phyloP scores from a whole-genome alignment of 2,329 filamentous ascomycete genomes.

The Phaeosphaeria sp. region DNA sequence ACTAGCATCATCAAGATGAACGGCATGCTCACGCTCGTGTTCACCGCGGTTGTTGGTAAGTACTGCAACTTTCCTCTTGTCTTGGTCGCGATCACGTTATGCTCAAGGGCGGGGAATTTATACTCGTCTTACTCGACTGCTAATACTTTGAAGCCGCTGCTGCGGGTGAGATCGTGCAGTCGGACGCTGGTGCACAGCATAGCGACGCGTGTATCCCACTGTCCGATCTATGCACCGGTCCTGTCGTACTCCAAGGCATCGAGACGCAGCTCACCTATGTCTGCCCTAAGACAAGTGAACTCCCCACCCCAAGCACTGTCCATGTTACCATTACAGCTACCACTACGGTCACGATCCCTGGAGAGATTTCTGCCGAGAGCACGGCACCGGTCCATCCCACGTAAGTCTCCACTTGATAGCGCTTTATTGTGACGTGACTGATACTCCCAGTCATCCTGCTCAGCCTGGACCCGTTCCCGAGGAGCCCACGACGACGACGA shows the following conservation, averaged over 20 bases:
- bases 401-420: not conserved
- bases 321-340: conserved; percentile 28
- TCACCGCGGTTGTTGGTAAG: conserved; percentile 1
- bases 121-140: not conserved
- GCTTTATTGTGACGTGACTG: not conserved
- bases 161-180: conserved; percentile 12
- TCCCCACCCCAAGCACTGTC: conserved; percentile 11
- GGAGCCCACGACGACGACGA: conserved; percentile 21
- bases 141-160: conserved; percentile 16
- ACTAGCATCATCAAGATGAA: not conserved
- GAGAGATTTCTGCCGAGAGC: not conserved
- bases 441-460: not conserved
- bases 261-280: conserved; percentile 31
- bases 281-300: conserved; percentile 19
- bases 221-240: conserved; percentile 30
- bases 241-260: conserved; percentile 18
- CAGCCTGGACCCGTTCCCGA: conserved; percentile 3
- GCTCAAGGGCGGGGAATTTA: no score
- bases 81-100: not conserved
- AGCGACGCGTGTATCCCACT: conserved; percentile 18
- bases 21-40: not conserved
- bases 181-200: conserved; percentile 7
- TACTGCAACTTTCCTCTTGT: not conserved
- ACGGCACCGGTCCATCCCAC: not conserved
- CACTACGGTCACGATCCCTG: conserved; percentile 16